Evolutionary conservation across 106 monocot genomes (phyloP), one percentile per base, ranked within the genome.

Genomic region (Allium cepa): DNA sequence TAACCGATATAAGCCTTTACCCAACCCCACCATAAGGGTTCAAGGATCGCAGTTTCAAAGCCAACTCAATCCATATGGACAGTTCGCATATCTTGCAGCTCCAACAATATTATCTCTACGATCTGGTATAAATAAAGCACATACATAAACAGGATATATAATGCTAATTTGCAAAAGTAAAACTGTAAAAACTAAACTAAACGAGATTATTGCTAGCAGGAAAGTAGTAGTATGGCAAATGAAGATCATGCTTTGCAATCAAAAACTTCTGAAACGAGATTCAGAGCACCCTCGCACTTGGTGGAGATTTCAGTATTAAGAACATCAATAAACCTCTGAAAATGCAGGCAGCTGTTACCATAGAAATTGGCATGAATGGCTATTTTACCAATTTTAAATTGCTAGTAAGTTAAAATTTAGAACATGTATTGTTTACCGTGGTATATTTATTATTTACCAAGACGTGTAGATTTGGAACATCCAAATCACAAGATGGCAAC

Each of bases 311-410:
- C 97, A 69, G 70, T 47, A 56, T 63, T 76, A 16, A 71, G 73
- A 26, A 99, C 97, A 87, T 99, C 97, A 86, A 80, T 79, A 79
- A 99, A 92, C 97, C 97, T 92, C 97, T 99, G 75, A 59, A 91
- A 77, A 36, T 36, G 36, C 36, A 36, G 36, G 36, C 36, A 3
- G 5, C 36, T 36, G 36, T 36, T 36, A 36, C 36, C 36, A 36
- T 36, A 36, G 36, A 36, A 36, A 36, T 2, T 36, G 0, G 36
- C 5, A 36, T 36, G 36, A 36, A 4, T 36, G 5, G 36, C 3
- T 36, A 36, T 36, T 36, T 36, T 36, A 36, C 36, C 36, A 36
- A 36, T 4, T 36, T 36, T 36, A 36, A 36, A 36, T 36, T 36
- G 4, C 36, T 36, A 36, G 36, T 36, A 36, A 36, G 36, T 36